A percentile compares a stretch with the other conserved stretches of the same genome.
Evolutionary conservation across 164 flowering plant species (phyloP).

Genomic region (Stephania cephalantha): DNA sequence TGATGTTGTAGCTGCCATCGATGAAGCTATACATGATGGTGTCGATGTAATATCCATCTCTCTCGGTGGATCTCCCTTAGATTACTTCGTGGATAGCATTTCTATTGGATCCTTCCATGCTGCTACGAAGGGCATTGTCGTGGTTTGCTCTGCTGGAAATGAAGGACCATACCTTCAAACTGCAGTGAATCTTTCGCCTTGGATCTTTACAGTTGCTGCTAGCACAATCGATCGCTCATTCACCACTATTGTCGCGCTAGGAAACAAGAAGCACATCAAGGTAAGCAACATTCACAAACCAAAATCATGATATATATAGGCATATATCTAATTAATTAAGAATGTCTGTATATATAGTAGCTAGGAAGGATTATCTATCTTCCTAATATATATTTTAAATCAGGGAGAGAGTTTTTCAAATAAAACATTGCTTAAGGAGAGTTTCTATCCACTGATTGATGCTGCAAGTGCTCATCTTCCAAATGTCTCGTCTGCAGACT

Average conservation of each 20-base stretch:
- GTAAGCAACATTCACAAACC: slow-evolving; percentile 8
- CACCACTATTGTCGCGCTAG: slow-evolving; percentile 31
- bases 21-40: slow-evolving; percentile 30
- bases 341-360: too few species aligned
- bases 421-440: slow-evolving; percentile 23
- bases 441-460: slow-evolving; percentile 37
- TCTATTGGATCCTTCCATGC: slow-evolving; percentile 45
- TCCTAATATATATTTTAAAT: too few species aligned
- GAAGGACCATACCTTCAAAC: slow-evolving; percentile 18
- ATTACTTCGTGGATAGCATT: slow-evolving; percentile 33
- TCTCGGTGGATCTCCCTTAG: slow-evolving; percentile 28
- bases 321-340: too few species aligned
- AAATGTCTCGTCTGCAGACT: slow-evolving; percentile 26
- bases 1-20: not conserved
- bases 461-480: slow-evolving; percentile 26
- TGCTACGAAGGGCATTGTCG: slow-evolving; percentile 10
- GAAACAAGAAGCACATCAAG: slow-evolving; percentile 27
- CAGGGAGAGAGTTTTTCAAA: slow-evolving; percentile 54
- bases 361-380: too few species aligned
- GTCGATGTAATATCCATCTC: slow-evolving; percentile 47
- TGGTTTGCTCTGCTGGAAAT: slow-evolving; percentile 12
- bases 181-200: slow-evolving; percentile 49
- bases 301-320: too few species aligned
- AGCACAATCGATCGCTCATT: slow-evolving; percentile 60
- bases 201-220: slow-evolving; percentile 67